Evolutionary conservation across 495 filamentous ascomycete genomes (phyloP), one percentile per base, ranked within the genome.

Genomic region (Aspergillus kassunensis): DNA sequence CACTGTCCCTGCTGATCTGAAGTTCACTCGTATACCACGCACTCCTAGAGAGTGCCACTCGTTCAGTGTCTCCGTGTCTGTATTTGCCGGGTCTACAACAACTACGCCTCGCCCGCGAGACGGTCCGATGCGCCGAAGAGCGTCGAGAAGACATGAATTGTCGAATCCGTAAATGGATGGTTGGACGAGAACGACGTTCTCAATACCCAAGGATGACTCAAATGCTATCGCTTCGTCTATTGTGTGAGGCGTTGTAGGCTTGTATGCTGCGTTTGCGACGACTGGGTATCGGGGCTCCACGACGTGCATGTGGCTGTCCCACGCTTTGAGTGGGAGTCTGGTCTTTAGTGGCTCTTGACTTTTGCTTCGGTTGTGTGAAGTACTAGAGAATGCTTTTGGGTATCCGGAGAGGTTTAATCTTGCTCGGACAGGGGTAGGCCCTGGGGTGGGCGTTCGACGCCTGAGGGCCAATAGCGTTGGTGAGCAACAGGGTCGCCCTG

Each of bases 271-370:
- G 18, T 57, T 30, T 18, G 67, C 55, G 12, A 63, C 59, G 19
- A 76, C 42, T 12, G 70, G 73, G 53, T 66, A 75, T 15, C 58
- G 53, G 7, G 73, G 70, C 47, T 78, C 77, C 44, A 77, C 66
- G 46, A 77, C 69, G 55, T 80, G 77, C 72, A 80, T 78, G 51
- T 80, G 77, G 31, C 71, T 75, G 57, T 79, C 76, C 77, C 77
- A 80, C 52, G 73, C 63, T 9, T 56, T 49, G 10, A 48, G 47
- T 13, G 74, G 73, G n/a, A 75, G 48, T 45, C 61, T 62, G 34
- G 57, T 45, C 25, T 51, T 66, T 30, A 69, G 25, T 5, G 56
- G 58, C 16, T 31, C 23, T 9, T 11, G n/a, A n/a, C 37, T 21
- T 31, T 21, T 24, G 13, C 11, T 37, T 39, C 25, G 39, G 12